Conservation (phyloP, 2,329 filamentous ascomycete species). For the Fusarium metavorans region DNA sequence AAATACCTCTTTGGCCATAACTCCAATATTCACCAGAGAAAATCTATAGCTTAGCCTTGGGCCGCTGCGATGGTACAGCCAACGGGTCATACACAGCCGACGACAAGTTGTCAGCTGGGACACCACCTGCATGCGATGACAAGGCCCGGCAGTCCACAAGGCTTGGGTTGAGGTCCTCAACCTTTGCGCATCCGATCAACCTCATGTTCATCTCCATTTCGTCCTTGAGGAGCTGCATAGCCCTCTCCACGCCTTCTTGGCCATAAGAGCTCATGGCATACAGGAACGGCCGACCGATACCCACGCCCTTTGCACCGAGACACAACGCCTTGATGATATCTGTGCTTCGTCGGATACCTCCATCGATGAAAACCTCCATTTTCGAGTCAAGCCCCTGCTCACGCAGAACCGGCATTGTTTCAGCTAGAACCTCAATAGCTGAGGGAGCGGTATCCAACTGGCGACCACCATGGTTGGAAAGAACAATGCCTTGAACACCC, state of each 20-base stretch:
- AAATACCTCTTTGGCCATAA: background rate
- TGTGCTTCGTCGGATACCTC: slow-evolving; percentile 87
- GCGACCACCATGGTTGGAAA: slow-evolving; percentile 98
- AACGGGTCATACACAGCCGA: background rate
- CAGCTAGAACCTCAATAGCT: slow-evolving; percentile 87
- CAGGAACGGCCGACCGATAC: slow-evolving; percentile 92
- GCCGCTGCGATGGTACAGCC: background rate
- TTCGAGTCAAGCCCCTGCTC: slow-evolving; percentile 77
- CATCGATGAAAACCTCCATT: slow-evolving; percentile 91
- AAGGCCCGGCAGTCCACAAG: background rate
- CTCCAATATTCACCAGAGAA: background rate
- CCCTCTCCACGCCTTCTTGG: background rate
- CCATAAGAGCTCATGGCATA: slow-evolving; percentile 95
- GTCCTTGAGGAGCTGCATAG: background rate
- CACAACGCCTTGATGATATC: slow-evolving; percentile 96
- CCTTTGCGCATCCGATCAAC: background rate
- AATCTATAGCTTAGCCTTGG: background rate
- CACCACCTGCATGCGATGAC: background rate
- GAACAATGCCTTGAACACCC: slow-evolving; percentile 91
- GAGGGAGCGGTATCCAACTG: slow-evolving; percentile 93
- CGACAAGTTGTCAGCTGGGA: background rate
- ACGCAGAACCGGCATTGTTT: slow-evolving; percentile 88
- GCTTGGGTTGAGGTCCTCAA: background rate
- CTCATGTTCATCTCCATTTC: slow-evolving; percentile 1
- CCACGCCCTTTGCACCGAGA: slow-evolving; percentile 89